A percentile compares a stretch with the other conserved stretches of the same genome.
These are phyloP conservation scores for Ophiosphaerella korrae DNA, from an alignment of 2,329 filamentous ascomycete genomes.

Conservation along the genomic window DNA sequence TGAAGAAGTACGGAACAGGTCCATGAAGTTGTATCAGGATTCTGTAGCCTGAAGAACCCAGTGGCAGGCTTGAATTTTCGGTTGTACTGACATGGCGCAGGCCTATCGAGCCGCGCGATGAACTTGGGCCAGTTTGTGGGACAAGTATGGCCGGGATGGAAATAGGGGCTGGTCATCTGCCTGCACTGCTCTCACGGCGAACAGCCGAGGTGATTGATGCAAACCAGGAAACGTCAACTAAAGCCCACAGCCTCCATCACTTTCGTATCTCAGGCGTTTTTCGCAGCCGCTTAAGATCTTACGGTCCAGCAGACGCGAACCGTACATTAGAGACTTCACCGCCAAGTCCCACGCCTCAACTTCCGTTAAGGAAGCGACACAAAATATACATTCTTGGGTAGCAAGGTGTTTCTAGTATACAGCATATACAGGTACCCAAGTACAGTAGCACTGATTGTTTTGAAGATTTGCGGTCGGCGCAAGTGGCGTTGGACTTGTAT, in stretches of 20 bases:
- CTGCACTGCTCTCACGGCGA: not conserved
- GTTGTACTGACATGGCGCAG: constrained; percentile 5
- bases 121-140: not conserved
- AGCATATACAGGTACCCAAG: not conserved
- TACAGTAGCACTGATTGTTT: not conserved
- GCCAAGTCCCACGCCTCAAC: not conserved
- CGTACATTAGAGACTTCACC: not conserved
- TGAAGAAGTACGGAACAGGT: constrained; percentile 38
- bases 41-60: constrained; percentile 8
- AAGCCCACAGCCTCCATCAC: not conserved
- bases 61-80: not conserved
- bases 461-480: not conserved
- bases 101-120: not conserved
- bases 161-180: not conserved
- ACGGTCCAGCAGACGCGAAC: not conserved
- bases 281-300: not conserved
- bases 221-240: not conserved
- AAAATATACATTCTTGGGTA: constrained; percentile 4
- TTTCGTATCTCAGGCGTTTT: constrained; percentile 1
- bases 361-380: not conserved
- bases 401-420: constrained; percentile 1
- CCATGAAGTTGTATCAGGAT: constrained; percentile 34
- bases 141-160: not conserved
- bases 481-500: not conserved
- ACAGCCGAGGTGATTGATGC: not conserved